Conservation (phyloP, 1,284 basidiomycete genomes). For the Trametes polyzona region DNA sequence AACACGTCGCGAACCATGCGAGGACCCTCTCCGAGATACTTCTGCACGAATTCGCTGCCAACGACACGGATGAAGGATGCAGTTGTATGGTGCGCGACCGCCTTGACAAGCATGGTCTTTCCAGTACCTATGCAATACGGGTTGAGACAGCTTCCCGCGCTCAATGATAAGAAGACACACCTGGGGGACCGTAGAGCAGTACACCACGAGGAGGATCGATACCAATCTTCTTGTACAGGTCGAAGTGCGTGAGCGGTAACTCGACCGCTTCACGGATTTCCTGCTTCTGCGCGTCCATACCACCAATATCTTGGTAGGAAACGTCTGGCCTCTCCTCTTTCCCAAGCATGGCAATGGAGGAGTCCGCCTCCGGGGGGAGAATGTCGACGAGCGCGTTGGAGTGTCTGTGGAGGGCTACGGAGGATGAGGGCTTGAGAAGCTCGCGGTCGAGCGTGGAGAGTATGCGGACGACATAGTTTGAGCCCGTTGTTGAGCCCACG, state of each 20-base stretch:
- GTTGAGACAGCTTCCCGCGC: background rate
- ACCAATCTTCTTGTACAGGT: constrained; percentile 99
- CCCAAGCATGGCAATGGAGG: constrained; percentile 93
- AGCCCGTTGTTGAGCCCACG: constrained; percentile 97
- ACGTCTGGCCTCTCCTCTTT: constrained; percentile 95
- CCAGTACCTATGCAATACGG: constrained; percentile 83
- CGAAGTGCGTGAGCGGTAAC: constrained; percentile 96
- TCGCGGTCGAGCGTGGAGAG: constrained; percentile 97
- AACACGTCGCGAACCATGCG: constrained; percentile 99
- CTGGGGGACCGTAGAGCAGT: constrained; percentile 91
- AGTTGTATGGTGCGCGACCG: constrained; percentile 96
- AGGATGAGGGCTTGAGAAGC: constrained; percentile 94
- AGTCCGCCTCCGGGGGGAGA: constrained; percentile 97
- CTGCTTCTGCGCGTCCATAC: constrained; percentile 98
- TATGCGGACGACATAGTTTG: constrained; percentile 98
- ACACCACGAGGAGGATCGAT: constrained; percentile 98
- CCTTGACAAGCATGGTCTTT: constrained; percentile 99
- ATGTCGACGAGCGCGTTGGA: constrained; percentile 99
- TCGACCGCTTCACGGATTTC: constrained; percentile 99
- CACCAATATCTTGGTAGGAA: constrained; percentile 90
- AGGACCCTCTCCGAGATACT: constrained; percentile 98
- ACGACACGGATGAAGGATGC: constrained; percentile 98
- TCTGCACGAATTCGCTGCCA: constrained; percentile 98
- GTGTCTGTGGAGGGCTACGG: constrained; percentile 97
- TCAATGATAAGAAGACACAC: constrained; percentile 43